Evolutionary conservation across 179 eudicot species (phyloP), one percentile per base, ranked within the genome.

Genomic region (Vitellaria paradoxa): DNA sequence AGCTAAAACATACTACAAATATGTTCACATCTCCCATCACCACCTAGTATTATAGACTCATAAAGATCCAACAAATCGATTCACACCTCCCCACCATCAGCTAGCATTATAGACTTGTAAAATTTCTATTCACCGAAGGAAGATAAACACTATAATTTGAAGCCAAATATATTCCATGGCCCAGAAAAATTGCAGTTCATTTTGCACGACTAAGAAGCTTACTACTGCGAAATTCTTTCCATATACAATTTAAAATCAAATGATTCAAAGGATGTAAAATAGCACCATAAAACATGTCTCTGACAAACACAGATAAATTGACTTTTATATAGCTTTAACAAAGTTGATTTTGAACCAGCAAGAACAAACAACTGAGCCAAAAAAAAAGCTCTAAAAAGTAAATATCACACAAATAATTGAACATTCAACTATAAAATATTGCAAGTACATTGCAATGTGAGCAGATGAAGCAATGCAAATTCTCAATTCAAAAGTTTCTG

Each of bases 401-500:
- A 65, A 26, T 68, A 68, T 37, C 37, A 47, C 17, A 77, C 26
- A 65, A 52, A 21, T 7, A 24, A 52, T 24, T 42, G 53, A 37
- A 11, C 64, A 55, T n/a, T 63, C 56, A 65, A 9, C 17, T 7
- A 40, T 21, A 47, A n/a, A 55, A 42, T 9, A 11, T 18, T 53
- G 64, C 30, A 65, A 75, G 42, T 21, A 60, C 46, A 37, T 59
- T 65, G 24, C 30, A 64, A 37, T 40, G 37, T 26, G 10, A 69
- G 57, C 20, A 40, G 57, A 78, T 46, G 11, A 74, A 75, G 60
- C 50, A 78, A 67, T 53, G 12, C n/a, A 23, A 24, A 75, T 17
- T 64, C 9, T 20, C 26, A 50, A 62, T 47, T 79, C 61, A 78
- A 50, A 68, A 40, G 21, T 14, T 45, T 40, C 49, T 30, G 40